A percentile compares a stretch with the other conserved stretches of the same genome.
phyloP scores from a whole-genome alignment of 257 asterid species.

The Penstemon eatonii region DNA sequence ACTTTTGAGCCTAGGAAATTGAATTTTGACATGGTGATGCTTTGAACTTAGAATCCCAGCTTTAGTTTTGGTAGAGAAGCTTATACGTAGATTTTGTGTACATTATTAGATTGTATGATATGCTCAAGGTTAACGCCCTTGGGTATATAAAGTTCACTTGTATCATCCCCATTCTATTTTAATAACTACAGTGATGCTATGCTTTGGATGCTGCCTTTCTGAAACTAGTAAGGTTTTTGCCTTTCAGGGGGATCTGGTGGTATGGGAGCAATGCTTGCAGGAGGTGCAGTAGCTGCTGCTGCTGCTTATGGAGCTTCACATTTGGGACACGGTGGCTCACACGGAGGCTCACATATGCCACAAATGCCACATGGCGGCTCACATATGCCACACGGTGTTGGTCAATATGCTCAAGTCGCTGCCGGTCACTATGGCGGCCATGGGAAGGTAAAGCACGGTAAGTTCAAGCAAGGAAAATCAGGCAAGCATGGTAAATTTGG shows the following conservation, averaged over 20 bases:
- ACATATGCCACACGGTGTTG: slow-evolving; percentile 19
- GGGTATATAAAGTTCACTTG: too few species aligned
- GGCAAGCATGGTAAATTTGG: slow-evolving; percentile 38
- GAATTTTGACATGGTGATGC: too few species aligned
- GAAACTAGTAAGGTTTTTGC: not conserved
- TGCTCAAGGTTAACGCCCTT: too few species aligned
- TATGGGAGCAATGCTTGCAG: slow-evolving; percentile 46
- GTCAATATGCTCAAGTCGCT: slow-evolving; percentile 31
- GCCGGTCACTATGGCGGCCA: slow-evolving; percentile 24
- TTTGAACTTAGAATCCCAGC: too few species aligned
- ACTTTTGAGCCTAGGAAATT: too few species aligned
- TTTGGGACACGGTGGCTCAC: slow-evolving; percentile 33
- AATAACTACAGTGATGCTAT: not conserved
- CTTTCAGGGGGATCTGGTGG: slow-evolving; percentile 46
- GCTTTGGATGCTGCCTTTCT: not conserved
- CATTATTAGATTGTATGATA: too few species aligned
- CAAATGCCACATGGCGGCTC: slow-evolving; percentile 14
- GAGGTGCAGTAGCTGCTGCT: slow-evolving; percentile 67
- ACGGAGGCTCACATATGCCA: slow-evolving; percentile 21
- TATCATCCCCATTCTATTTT: not conserved
- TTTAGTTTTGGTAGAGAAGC: too few species aligned
- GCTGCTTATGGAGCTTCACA: slow-evolving; percentile 46
- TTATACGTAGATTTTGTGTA: too few species aligned
- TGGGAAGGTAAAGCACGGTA: slow-evolving; percentile 41
- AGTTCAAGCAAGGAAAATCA: slow-evolving; percentile 40